Conservation (phyloP, 345 rosid genomes). For the Eucalyptus globulus region DNA sequence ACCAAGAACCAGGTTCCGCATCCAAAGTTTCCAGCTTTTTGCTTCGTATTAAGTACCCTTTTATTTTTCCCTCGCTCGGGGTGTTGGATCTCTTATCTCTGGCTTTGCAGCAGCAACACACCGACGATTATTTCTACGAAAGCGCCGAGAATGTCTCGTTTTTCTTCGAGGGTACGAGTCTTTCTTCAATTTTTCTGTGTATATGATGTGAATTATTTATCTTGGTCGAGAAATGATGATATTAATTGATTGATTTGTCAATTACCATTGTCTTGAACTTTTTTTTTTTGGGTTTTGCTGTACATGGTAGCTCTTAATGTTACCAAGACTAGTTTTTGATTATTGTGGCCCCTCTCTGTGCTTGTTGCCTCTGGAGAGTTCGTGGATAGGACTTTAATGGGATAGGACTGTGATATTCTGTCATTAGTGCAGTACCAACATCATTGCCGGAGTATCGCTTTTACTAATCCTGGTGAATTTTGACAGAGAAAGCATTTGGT, state of each 20-base stretch:
- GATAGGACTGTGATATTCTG: not conserved
- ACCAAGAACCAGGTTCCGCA: slow-evolving; percentile 69
- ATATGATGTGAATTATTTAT: not conserved
- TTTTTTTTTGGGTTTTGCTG: not conserved
- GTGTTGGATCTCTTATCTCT: not conserved
- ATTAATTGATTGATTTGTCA: not conserved
- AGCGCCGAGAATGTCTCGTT: slow-evolving; percentile 81
- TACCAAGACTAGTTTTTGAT: not conserved
- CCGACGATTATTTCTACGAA: slow-evolving; percentile 78
- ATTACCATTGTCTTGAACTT: not conserved
- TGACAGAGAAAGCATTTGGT: slow-evolving; percentile 83
- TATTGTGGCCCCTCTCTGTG: not conserved
- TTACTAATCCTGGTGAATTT: not conserved
- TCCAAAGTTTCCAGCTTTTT: not conserved
- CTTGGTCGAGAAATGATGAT: not conserved
- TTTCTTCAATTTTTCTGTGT: not conserved
- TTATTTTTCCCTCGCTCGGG: not conserved
- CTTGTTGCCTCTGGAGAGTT: not conserved
- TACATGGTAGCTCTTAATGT: not conserved
- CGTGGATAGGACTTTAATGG: not conserved
- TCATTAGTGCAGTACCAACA: not conserved
- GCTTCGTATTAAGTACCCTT: not conserved
- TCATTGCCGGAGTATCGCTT: not conserved
- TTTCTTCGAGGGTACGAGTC: slow-evolving; percentile 77
- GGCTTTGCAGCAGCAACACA: slow-evolving; percentile 26